phyloP scores from a whole-genome alignment of 768 basidiomycete species.

The Royoungia palumana region DNA sequence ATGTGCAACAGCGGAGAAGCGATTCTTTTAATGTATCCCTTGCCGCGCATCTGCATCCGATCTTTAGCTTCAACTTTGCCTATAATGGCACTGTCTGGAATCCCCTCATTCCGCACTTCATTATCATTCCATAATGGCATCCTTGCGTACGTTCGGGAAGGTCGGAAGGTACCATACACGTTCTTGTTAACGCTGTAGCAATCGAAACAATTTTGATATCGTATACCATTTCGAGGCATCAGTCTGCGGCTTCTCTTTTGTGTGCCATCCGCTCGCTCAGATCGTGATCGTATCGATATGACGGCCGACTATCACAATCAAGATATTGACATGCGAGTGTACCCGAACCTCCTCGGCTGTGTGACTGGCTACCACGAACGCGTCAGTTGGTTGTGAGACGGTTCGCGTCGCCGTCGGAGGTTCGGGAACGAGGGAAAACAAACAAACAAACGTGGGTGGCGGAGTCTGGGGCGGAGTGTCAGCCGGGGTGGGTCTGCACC shows the following conservation, averaged over 20 bases:
- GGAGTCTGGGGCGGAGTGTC: too few species aligned
- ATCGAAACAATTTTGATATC: slow-evolving; percentile 21
- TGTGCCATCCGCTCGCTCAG: not conserved
- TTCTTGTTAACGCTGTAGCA: slow-evolving; percentile 21
- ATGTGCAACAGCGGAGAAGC: slow-evolving; percentile 20
- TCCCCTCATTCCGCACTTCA: slow-evolving; percentile 5
- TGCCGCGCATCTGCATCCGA: slow-evolving; percentile 21
- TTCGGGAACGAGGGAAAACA: too few species aligned
- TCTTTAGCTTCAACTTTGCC: slow-evolving; percentile 14
- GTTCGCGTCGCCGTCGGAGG: too few species aligned
- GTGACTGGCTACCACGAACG: not conserved
- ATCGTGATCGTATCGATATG: not conserved
- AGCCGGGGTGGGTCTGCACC: too few species aligned
- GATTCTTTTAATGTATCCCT: slow-evolving; percentile 23
- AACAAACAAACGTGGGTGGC: too few species aligned
- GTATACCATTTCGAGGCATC: slow-evolving; percentile 8
- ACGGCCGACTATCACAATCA: not conserved
- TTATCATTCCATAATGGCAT: slow-evolving; percentile 9
- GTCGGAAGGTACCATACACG: not conserved
- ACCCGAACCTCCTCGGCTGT: slow-evolving; percentile 10
- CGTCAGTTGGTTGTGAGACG: too few species aligned
- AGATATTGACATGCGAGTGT: too few species aligned
- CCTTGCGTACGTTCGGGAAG: slow-evolving; percentile 1
- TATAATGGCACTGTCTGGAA: slow-evolving; percentile 7
- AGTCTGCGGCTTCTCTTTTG: not conserved